Evolutionary conservation across 371 early-diverging fungal species (phyloP), one percentile per base, ranked within the genome.

Genomic region (Nematocida homosporus): DNA sequence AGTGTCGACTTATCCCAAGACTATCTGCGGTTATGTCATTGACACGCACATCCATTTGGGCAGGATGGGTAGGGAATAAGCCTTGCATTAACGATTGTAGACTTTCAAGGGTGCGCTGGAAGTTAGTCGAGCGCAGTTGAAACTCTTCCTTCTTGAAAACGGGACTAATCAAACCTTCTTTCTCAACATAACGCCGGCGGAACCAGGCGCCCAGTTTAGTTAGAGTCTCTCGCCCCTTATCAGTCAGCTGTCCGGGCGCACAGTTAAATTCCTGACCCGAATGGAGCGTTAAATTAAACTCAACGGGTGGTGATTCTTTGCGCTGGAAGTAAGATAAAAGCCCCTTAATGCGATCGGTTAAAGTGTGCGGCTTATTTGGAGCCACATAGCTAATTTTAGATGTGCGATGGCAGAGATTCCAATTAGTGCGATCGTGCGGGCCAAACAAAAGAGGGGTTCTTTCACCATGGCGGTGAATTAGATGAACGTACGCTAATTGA

Each of bases 31-130:
- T 72, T 10, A 72, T 20, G 50, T 72, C 75, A 8, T 47, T 42
- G n/a, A 72, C 75, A 6, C 32, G 8, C 1, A 72, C 61, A 34
- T 72, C 52, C 34, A 72, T 59, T 2, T 23, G 3, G 27, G 6
- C 37, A 8, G 48, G 23, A 37, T 67, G 30, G n/a, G 23, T 29
- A 10, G 29, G 66, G 51, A 27, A 61, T 30, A 72, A 61, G 13
- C 75, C 75, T 55, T 72, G 75, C 60, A 72, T 60, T 13, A 72
- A 55, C 25, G 75, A 72, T 55, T 72, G 75, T 1, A 72, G 75
- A 41, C 75, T 72, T 51, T 72, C 75, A 13, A 72, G 60, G 4
- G 75, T 72, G 27, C 75, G 48, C 48, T 72, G 75, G 61, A 72
- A 72, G 50, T 72, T 72, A 32, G 75, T 72, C 5, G 75, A 72